These are phyloP conservation scores for Breynia disticha DNA, from an alignment of 441 rosid species.

Conservation along the genomic window DNA sequence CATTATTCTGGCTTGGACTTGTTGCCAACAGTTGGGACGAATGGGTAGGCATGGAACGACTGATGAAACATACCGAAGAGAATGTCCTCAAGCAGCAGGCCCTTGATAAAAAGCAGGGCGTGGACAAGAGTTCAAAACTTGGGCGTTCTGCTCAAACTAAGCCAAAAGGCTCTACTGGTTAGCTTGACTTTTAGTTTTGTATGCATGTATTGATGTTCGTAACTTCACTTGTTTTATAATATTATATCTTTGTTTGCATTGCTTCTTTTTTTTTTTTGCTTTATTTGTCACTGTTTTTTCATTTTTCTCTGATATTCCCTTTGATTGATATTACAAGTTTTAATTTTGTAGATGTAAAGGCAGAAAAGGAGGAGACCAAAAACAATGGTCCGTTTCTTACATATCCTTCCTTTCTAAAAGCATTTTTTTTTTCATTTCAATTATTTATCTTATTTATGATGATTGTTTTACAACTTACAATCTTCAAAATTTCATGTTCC, in stretches of 20 bases:
- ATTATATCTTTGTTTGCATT: not conserved
- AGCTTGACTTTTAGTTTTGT: constrained; percentile 15
- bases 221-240: constrained; percentile 1
- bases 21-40: constrained; percentile 97
- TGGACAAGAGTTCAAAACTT: constrained; percentile 67
- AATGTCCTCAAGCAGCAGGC: constrained; percentile 81
- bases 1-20: constrained; percentile 46
- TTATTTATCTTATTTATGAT: not conserved
- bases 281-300: constrained; percentile 8
- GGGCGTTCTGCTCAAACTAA: constrained; percentile 71
- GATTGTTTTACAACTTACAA: not conserved
- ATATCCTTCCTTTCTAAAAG: not conserved
- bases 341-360: constrained; percentile 57
- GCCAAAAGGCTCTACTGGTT: constrained; percentile 70
- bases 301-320: not conserved
- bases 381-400: constrained; percentile 38
- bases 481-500: too few species aligned
- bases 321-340: not conserved
- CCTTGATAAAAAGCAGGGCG: constrained; percentile 68
- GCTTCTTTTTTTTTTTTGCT: constrained; percentile 3
- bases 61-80: constrained; percentile 76
- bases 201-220: not conserved
- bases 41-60: constrained; percentile 87
- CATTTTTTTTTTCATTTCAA: not conserved
- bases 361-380: constrained; percentile 77